Evolutionary conservation across 2,329 filamentous ascomycete species (phyloP).

Genomic region (Colletotrichum lentis): DNA sequence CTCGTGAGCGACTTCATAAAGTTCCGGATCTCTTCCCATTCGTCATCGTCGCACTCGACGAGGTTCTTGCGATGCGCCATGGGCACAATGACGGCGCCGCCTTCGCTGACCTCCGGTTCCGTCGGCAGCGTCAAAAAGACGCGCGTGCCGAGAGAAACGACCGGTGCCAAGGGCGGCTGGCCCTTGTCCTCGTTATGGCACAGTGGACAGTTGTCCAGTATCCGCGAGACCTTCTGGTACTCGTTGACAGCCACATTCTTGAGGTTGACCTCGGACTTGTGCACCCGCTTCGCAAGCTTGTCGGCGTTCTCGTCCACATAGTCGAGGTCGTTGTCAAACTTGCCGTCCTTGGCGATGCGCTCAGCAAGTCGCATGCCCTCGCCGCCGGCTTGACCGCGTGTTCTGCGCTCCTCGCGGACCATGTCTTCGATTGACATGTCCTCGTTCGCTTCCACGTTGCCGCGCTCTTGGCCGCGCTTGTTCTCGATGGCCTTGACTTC

Average conservation of each 20-base stretch:
- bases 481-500: conserved; percentile 83
- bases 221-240: conserved; percentile 86
- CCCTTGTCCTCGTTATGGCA: conserved; percentile 88
- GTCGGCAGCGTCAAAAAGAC: conserved; percentile 90
- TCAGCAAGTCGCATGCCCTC: conserved; percentile 87
- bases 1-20: conserved; percentile 97
- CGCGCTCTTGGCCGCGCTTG: conserved; percentile 84
- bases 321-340: conserved; percentile 91
- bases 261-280: conserved; percentile 87
- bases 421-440: conserved; percentile 98
- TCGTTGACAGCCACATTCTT: conserved; percentile 88
- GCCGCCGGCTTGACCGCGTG: conserved; percentile 77
- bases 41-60: conserved; percentile 97
- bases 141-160: conserved; percentile 85
- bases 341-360: conserved; percentile 89
- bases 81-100: conserved; percentile 87
- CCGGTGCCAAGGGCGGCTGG: conserved; percentile 79
- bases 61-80: conserved; percentile 88
- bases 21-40: conserved; percentile 98
- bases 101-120: conserved; percentile 83
- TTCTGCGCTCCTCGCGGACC: conserved; percentile 92
- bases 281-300: conserved; percentile 85
- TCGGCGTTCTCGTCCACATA: conserved; percentile 97
- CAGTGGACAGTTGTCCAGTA: conserved; percentile 86
- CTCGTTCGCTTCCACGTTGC: conserved; percentile 86